A percentile compares a stretch with the other conserved stretches of the same genome.
Conservation (phyloP, 1,284 basidiomycete genomes). For the Ceratobasidium sp. region DNA sequence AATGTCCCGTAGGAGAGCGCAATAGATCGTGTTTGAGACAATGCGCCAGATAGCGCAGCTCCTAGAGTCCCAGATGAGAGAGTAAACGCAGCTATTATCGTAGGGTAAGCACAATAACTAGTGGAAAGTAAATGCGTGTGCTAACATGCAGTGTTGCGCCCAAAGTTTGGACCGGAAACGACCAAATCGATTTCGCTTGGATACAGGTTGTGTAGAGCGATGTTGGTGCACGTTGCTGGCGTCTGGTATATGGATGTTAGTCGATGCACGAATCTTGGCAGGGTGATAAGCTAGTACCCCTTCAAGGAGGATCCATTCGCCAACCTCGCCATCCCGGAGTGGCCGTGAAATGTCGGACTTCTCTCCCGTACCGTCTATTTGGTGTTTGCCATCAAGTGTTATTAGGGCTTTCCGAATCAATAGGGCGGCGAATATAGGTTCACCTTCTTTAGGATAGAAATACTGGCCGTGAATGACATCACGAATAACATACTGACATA, state of each 20-base stretch:
- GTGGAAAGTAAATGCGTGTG: neutral
- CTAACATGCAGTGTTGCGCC: conserved; percentile 47
- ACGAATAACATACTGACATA: conserved; percentile 12
- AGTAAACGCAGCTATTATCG: conserved; percentile 72
- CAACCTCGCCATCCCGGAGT: conserved; percentile 74
- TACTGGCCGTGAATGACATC: conserved; percentile 60
- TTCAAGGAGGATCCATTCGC: conserved; percentile 87
- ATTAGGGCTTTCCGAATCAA: neutral
- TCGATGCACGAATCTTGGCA: neutral
- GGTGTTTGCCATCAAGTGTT: neutral
- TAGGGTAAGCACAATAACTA: conserved; percentile 24
- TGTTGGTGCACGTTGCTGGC: conserved; percentile 88
- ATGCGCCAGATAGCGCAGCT: conserved; percentile 80
- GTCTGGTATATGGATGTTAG: conserved; percentile 58
- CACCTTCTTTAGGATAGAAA: conserved; percentile 72
- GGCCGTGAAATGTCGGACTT: conserved; percentile 65
- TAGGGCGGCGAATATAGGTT: no score
- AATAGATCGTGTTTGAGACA: conserved; percentile 73
- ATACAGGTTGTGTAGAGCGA: conserved; percentile 87
- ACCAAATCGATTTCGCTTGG: conserved; percentile 82
- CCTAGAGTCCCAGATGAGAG: conserved; percentile 91
- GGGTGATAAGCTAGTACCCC: conserved; percentile 60
- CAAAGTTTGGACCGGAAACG: conserved; percentile 51
- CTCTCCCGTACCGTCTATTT: conserved; percentile 74
- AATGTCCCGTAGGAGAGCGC: conserved; percentile 87